Percentiles rank a stretch among this genome's conserved stretches.
Evolutionary conservation across 805 yeast species (phyloP).

Genomic region (Yamadazyma sp.): DNA sequence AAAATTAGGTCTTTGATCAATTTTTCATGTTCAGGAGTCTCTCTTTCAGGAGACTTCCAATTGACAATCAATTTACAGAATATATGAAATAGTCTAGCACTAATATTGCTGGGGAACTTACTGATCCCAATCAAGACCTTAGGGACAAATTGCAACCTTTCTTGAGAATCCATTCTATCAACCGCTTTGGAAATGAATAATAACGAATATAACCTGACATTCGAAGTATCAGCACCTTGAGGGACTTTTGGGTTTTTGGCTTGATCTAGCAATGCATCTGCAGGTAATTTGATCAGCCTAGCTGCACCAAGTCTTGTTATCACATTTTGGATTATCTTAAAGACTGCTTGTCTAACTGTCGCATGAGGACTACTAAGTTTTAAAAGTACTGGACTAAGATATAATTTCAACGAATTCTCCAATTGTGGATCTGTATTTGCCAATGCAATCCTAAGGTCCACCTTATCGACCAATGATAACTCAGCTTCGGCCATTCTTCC

Average conservation of each 20-base stretch:
- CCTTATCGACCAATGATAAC: conserved; percentile 63
- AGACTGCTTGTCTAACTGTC: conserved; percentile 63
- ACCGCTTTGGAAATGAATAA: conserved; percentile 67
- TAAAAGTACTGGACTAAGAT: conserved; percentile 72
- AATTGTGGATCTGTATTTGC: conserved; percentile 67
- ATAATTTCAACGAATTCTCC: conserved; percentile 55
- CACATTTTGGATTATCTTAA: conserved; percentile 63
- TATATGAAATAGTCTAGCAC: conserved; percentile 62
- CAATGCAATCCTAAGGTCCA: conserved; percentile 76
- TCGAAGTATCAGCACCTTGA: conserved; percentile 38
- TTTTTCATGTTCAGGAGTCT: conserved; percentile 38
- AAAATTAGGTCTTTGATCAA: conserved; percentile 35
- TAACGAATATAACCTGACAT: conserved; percentile 60
- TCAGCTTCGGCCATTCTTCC: conserved; percentile 44
- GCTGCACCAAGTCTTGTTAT: conserved; percentile 64
- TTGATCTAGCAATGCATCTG: conserved; percentile 58
- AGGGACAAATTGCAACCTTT: conserved; percentile 44
- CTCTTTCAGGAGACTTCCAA: conserved; percentile 51
- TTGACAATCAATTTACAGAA: conserved; percentile 49
- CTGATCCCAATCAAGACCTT: conserved; percentile 46
- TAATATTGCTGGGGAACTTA: conserved; percentile 24
- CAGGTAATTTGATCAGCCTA: conserved; percentile 57
- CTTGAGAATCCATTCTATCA: conserved; percentile 45
- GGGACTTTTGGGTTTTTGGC: conserved; percentile 55
- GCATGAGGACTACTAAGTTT: conserved; percentile 72